Base-by-base conservation (phyloP, 169 alveolate genomes). In the Eimeria sp. region DNA sequence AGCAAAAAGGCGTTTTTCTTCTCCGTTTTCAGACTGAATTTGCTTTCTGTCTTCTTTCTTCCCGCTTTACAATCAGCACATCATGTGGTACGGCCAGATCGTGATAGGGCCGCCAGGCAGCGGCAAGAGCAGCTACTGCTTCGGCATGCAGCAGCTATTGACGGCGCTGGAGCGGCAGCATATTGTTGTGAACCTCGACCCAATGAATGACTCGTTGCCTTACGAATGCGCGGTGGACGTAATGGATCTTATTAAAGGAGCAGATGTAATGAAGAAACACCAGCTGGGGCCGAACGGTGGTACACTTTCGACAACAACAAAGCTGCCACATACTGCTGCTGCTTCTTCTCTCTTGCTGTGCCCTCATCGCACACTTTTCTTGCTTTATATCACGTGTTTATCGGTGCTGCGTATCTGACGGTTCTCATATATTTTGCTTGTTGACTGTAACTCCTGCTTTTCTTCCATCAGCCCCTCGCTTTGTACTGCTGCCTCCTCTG, bases 221-320 rank as follows among this genome's bases (percentile, higher is more conserved):
- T 98, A 98, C 67, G 82, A 97, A 57, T 98, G 99, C 27, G 98
- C 96, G 95, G 96, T 99, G 43, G 99, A 99, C 95, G 97, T 99
- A 6, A 93, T 99, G 49, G 99, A 99, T 25, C 97, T 99, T 76
- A 98, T 99, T 16, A 98, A 97, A 73, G 96, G 98, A 45, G 97
- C 96, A 27, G 99, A 98, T 45, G 99, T 99, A 27, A 98, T 99
- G 98, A 89, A 97, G 49, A 98, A 97, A 76, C 67, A 96, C 58
- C 97, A 97, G 61, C 98, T 99, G 54, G 99, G 99, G 0, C 99
- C 99, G 1, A 99, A 99, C 96, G 99, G 99, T 6, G 98, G 98
- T 76, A 43, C 88, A 9, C 40, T 34, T 34, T 34, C 40, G 40
- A 2, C 40, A 34, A 34, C 40, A 34, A 34, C 40, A 34, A 34